Percentiles rank a stretch among this genome's conserved stretches.
Conservation (phyloP, 768 basidiomycete species). For the Trametes gibbosa region DNA sequence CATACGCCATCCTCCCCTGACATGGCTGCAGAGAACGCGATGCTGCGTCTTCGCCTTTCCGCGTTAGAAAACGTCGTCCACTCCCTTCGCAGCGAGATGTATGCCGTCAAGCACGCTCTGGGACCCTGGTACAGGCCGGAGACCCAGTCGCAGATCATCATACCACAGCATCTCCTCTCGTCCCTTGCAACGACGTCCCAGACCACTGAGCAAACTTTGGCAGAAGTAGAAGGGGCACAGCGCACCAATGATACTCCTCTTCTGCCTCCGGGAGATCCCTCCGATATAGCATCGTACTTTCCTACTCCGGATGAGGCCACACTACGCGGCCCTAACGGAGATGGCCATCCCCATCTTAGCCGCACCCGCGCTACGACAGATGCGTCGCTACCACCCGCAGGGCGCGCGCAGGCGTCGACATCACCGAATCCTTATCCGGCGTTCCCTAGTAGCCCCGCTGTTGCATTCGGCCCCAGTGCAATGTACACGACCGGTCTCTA, state of each 20-base stretch:
- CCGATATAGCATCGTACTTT: conserved; percentile 35
- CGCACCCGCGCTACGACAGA: conserved; percentile 9
- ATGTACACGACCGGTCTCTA: not conserved
- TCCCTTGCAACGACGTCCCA: not conserved
- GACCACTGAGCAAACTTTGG: not conserved
- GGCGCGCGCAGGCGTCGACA: not conserved
- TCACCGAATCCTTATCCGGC: not conserved
- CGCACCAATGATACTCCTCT: conserved; percentile 12
- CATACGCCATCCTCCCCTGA: not conserved
- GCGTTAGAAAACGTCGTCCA: conserved; percentile 56
- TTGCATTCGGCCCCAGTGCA: not conserved
- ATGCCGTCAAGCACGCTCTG: conserved; percentile 50
- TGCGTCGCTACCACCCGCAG: not conserved
- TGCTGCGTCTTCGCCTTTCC: conserved; percentile 57
- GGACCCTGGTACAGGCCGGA: conserved; percentile 61
- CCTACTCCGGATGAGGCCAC: conserved; percentile 29
- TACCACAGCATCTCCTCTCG: not conserved
- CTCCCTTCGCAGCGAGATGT: conserved; percentile 54
- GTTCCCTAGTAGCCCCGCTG: not conserved
- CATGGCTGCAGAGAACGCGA: conserved; percentile 61
- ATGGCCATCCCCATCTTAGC: not conserved
- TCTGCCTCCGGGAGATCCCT: conserved; percentile 2
- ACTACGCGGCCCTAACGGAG: too few species aligned
- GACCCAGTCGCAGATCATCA: conserved; percentile 18
- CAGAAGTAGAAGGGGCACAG: not conserved